A percentile compares a stretch with the other conserved stretches of the same genome.
Evolutionary conservation across 1,139 yeast genomes (phyloP).

Genomic region (Keqinozyma sinolaborantium): DNA sequence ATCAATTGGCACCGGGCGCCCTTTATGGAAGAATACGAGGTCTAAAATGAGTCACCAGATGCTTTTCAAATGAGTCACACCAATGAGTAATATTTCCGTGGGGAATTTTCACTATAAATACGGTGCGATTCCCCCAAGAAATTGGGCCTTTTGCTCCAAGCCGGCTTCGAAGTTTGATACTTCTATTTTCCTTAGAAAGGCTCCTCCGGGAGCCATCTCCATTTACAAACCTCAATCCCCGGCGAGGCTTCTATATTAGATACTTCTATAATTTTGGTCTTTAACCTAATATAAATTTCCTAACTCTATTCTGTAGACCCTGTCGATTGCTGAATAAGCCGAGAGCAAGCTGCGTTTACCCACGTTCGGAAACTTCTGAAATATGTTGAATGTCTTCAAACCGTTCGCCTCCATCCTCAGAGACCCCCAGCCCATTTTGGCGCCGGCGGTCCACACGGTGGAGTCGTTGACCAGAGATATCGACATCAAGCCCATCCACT

Average conservation of each 20-base stretch:
- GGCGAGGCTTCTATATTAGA: background rate
- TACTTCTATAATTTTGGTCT: background rate
- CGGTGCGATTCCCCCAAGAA: background rate
- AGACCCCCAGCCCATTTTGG: constrained; percentile 1
- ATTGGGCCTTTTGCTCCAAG: too few relatives aligned
- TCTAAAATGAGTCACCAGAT: too few relatives aligned
- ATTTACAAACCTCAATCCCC: background rate
- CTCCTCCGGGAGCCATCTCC: too few relatives aligned
- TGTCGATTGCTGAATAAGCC: background rate
- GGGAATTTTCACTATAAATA: too few relatives aligned
- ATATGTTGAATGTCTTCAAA: constrained; percentile 11
- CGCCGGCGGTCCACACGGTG: constrained; percentile 12
- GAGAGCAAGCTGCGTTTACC: too few relatives aligned
- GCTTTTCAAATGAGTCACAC: too few relatives aligned
- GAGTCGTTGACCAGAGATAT: constrained; percentile 49
- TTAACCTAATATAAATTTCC: background rate
- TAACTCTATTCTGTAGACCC: too few relatives aligned
- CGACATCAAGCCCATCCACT: constrained; percentile 51
- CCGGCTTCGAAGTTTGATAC: background rate
- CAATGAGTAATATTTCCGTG: too few relatives aligned
- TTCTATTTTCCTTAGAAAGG: too few relatives aligned
- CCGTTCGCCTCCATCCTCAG: constrained; percentile 3
- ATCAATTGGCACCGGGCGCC: too few relatives aligned
- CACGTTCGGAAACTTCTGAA: too few relatives aligned
- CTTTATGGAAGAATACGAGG: too few relatives aligned